Evolutionary conservation across 495 filamentous ascomycete genomes (phyloP).

Genomic region (Talaromyces adpressus): DNA sequence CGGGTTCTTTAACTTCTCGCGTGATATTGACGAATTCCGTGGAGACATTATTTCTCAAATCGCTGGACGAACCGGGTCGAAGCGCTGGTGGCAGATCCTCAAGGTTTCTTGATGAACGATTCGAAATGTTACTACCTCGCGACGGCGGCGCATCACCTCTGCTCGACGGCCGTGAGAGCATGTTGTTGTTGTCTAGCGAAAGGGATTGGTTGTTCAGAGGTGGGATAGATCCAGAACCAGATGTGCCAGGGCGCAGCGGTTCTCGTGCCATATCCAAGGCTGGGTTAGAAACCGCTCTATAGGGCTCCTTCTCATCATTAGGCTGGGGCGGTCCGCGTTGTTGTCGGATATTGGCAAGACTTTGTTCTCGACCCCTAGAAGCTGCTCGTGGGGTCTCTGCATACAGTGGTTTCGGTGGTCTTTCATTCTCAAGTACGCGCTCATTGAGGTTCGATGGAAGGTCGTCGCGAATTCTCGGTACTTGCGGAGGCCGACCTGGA

Average conservation of each 20-base stretch:
- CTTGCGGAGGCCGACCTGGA: neutral
- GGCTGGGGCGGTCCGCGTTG: constrained; percentile 22
- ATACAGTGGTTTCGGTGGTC: neutral
- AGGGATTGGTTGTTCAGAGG: neutral
- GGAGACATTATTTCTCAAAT: neutral
- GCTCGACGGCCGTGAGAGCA: constrained; percentile 2
- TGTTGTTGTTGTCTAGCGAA: neutral
- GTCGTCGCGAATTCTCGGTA: neutral
- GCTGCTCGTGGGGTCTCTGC: neutral
- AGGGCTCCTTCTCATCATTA: constrained; percentile 19
- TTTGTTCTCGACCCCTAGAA: constrained; percentile 3
- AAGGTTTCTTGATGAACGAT: constrained; percentile 7
- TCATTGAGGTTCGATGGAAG: constrained; percentile 1
- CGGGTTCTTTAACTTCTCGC: neutral
- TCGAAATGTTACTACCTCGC: constrained; percentile 13
- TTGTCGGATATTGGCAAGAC: constrained; percentile 10
- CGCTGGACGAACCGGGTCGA: constrained; percentile 14
- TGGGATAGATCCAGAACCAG: neutral
- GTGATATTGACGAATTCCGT: neutral
- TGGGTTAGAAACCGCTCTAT: constrained; percentile 13
- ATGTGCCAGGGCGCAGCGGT: constrained; percentile 1
- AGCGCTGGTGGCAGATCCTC: constrained; percentile 19
- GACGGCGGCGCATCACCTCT: constrained; percentile 10
- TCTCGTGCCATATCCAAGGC: constrained; percentile 3
- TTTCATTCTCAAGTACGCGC: neutral